Conservation (phyloP, 1,139 yeast species). For the Wickerhamiella infanticola region DNA sequence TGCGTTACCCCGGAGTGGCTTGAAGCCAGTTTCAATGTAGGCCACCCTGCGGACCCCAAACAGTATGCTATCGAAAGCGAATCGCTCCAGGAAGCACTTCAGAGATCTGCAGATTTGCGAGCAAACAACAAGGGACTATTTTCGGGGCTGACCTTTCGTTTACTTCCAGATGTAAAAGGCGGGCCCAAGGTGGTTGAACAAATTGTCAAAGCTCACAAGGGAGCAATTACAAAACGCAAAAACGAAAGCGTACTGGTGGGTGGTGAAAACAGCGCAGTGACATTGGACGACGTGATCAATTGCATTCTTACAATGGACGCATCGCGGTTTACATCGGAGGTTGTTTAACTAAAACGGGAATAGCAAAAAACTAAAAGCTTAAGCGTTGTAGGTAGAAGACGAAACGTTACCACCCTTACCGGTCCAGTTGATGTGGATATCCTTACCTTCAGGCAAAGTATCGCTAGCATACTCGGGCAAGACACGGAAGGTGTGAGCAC, state of each 20-base stretch:
- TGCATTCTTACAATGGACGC: slow-evolving; percentile 12
- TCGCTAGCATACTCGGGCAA: slow-evolving; percentile 73
- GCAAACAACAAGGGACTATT: slow-evolving; percentile 28
- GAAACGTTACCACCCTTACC: slow-evolving; percentile 97
- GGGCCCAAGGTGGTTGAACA: slow-evolving; percentile 45
- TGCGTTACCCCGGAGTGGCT: slow-evolving; percentile 26
- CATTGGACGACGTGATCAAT: slow-evolving; percentile 9
- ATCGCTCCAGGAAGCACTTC: slow-evolving; percentile 8
- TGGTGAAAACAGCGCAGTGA: slow-evolving; percentile 4
- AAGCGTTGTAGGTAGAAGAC: slow-evolving; percentile 89
- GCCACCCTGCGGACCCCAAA: slow-evolving; percentile 16
- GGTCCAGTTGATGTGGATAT: slow-evolving; percentile 98
- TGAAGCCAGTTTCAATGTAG: slow-evolving; percentile 18
- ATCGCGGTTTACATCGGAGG: background rate
- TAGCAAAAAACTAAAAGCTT: slow-evolving; percentile 16
- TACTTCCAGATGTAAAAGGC: slow-evolving; percentile 52
- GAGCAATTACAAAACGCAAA: slow-evolving; percentile 15
- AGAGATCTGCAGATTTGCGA: slow-evolving; percentile 10
- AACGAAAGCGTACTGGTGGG: slow-evolving; percentile 5
- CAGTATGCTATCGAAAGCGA: slow-evolving; percentile 13
- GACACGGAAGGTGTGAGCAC: slow-evolving; percentile 98
- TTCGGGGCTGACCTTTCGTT: slow-evolving; percentile 34
- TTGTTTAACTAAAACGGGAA: background rate
- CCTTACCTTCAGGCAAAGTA: slow-evolving; percentile 58
- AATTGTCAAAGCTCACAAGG: slow-evolving; percentile 55